Conservation (phyloP, 1,284 basidiomycete genomes). For the Cutaneotrichosporon mucoides region DNA sequence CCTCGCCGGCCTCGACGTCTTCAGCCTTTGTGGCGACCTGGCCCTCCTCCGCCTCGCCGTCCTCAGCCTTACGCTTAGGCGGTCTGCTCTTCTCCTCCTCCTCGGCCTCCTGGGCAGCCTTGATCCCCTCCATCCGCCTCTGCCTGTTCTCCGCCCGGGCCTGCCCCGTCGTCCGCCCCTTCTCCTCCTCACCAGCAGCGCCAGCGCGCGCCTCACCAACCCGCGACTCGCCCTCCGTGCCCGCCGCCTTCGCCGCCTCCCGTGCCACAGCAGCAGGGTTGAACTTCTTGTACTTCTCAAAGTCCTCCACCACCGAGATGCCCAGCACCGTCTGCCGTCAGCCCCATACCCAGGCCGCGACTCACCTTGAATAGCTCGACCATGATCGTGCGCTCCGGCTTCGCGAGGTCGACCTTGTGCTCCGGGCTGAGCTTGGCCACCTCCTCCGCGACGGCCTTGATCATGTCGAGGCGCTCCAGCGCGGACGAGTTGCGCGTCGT, state of each 20-base stretch:
- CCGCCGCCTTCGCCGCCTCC: slow-evolving; percentile 14
- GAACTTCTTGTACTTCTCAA: slow-evolving; percentile 39
- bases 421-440: slow-evolving; percentile 27
- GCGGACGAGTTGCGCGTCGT: slow-evolving; percentile 34
- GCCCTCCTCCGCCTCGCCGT: slow-evolving; percentile 9
- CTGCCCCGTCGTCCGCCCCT: background rate
- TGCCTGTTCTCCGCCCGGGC: slow-evolving; percentile 11
- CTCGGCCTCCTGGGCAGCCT: slow-evolving; percentile 3
- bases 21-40: slow-evolving; percentile 8
- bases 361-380: slow-evolving; percentile 40
- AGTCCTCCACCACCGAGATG: slow-evolving; percentile 36
- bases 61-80: slow-evolving; percentile 15
- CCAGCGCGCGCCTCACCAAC: background rate
- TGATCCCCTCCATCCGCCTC: slow-evolving; percentile 12
- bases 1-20: slow-evolving; percentile 19
- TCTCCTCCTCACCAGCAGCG: background rate
- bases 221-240: background rate
- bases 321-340: slow-evolving; percentile 32
- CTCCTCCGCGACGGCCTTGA: slow-evolving; percentile 37
- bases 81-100: slow-evolving; percentile 1
- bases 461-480: slow-evolving; percentile 39
- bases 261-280: slow-evolving; percentile 24
- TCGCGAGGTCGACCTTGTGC: slow-evolving; percentile 40
- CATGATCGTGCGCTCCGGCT: slow-evolving; percentile 38
- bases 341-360: background rate